Evolutionary conservation across 768 basidiomycete species (phyloP).

Genomic region (Mycena floridula): DNA sequence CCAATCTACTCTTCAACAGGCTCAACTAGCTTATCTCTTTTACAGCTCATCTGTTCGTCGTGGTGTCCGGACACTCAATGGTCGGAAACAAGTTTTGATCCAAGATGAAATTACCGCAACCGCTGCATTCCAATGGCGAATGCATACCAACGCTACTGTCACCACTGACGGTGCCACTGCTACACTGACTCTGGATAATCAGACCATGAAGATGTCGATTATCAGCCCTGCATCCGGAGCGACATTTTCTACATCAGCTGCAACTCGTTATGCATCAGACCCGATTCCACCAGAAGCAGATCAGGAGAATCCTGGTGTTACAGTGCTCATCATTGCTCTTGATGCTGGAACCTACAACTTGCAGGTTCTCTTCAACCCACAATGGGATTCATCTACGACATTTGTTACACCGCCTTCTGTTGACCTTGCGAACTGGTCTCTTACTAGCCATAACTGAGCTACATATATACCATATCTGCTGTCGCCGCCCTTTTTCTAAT

Average conservation of each 20-base stretch:
- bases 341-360: conserved; percentile 66
- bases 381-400: conserved; percentile 51
- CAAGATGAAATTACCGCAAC: conserved; percentile 82
- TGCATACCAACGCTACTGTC: conserved; percentile 93
- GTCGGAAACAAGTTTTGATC: conserved; percentile 79
- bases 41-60: conserved; percentile 67
- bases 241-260: conserved; percentile 45
- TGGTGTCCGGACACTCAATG: conserved; percentile 78
- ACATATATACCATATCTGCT: too few species aligned
- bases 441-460: conserved; percentile 75
- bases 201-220: conserved; percentile 62
- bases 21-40: conserved; percentile 8
- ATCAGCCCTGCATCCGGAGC: conserved; percentile 63
- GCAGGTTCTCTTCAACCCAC: conserved; percentile 87
- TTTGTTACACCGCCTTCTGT: conserved; percentile 71
- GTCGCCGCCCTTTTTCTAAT: too few species aligned
- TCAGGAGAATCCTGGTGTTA: conserved; percentile 75
- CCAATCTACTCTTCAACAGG: background rate
- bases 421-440: conserved; percentile 63
- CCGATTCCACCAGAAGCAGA: conserved; percentile 56
- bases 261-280: conserved; percentile 55
- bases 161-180: conserved; percentile 54
- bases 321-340: conserved; percentile 68
- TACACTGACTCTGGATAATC: conserved; percentile 62
- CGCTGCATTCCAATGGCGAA: conserved; percentile 72